Evolutionary conservation across 73 alveolate genomes (phyloP), one percentile per base, ranked within the genome.

Genomic region (Uronychia setigera): DNA sequence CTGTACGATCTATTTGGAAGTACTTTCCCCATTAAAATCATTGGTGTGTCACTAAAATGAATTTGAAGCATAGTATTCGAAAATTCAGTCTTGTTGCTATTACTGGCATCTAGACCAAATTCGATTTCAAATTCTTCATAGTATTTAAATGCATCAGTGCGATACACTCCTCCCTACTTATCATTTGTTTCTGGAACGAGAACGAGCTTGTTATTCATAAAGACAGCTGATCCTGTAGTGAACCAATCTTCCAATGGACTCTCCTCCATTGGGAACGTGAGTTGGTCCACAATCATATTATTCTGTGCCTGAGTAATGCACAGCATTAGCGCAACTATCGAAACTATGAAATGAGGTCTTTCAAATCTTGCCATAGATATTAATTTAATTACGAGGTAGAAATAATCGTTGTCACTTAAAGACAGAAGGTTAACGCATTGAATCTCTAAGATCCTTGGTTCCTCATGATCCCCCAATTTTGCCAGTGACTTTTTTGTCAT

Each of bases 401-500:
- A n/a, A n/a, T n/a, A n/a, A n/a, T n/a, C n/a, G n/a, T n/a, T 46
- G 19, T 11, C 67, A 46, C 67, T 46, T 46, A 46, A 46, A 11
- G 67, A 46, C 5, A 19, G 67, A 11, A 11, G 19, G 19, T 46
- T 11, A 11, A 46, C n/a, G 5, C 67, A 5, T 46, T 46, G n/a
- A 46, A 46, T 5, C 67, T 46, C 67, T 11, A 46, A 46, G n/a
- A 46, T 5, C 67, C n/a, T n/a, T n/a, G n/a, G n/a, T n/a, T n/a
- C n/a, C n/a, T n/a, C n/a, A n/a, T n/a, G n/a, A n/a, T n/a, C n/a
- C n/a, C 19, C 92, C 92, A 67, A 86, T 79, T 77, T 86, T 86
- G 35, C 92, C 92, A 9, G 92, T 78, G 35, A 86, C 92, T 30
- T 32, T 77, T 0, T 29, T 35, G 57, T 86, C 92, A 35, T 31